Evolutionary conservation across 2,329 filamentous ascomycete species (phyloP).

Genomic region (Colletotrichum truncatum): DNA sequence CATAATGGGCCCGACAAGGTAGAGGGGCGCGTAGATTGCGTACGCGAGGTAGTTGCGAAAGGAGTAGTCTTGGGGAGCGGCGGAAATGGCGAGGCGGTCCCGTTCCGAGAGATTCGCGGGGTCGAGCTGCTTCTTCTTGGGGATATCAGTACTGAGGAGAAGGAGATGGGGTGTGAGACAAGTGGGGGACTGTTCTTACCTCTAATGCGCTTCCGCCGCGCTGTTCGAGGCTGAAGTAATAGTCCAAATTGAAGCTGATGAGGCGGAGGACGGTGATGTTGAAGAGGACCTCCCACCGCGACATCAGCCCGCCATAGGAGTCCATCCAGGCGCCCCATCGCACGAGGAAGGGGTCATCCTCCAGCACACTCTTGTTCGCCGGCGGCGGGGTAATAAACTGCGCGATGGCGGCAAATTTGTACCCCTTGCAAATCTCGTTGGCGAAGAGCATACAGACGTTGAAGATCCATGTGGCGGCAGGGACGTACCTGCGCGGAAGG

Average conservation of each 20-base stretch:
- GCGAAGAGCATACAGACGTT: slow-evolving; percentile 87
- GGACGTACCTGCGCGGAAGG: slow-evolving; percentile 76
- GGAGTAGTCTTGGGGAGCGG: slow-evolving; percentile 74
- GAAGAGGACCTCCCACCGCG: slow-evolving; percentile 96
- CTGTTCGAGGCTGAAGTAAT: slow-evolving; percentile 87
- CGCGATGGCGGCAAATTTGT: slow-evolving; percentile 73
- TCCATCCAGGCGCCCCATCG: slow-evolving; percentile 80
- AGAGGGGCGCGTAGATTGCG: slow-evolving; percentile 89
- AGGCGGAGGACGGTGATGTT: slow-evolving; percentile 93
- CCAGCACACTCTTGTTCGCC: slow-evolving; percentile 37
- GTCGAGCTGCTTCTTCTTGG: slow-evolving; percentile 98
- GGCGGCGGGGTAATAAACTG: slow-evolving; percentile 52
- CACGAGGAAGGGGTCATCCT: slow-evolving; percentile 55
- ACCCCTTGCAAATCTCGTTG: slow-evolving; percentile 86
- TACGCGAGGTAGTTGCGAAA: slow-evolving; percentile 93
- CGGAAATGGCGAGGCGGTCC: slow-evolving; percentile 83
- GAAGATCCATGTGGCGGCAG: slow-evolving; percentile 86
- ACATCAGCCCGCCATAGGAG: slow-evolving; percentile 81
- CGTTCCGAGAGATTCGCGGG: slow-evolving; percentile 86
- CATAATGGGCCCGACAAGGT: slow-evolving; percentile 90
- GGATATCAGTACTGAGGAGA: slow-evolving; percentile 63
- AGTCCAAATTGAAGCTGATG: slow-evolving; percentile 97
- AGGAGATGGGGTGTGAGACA: background rate
- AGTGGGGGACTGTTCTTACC: slow-evolving; percentile 66
- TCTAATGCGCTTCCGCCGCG: slow-evolving; percentile 75